These are phyloP conservation scores for Jasminum sambac DNA, from an alignment of 257 asterid genomes.

Conservation along the genomic window DNA sequence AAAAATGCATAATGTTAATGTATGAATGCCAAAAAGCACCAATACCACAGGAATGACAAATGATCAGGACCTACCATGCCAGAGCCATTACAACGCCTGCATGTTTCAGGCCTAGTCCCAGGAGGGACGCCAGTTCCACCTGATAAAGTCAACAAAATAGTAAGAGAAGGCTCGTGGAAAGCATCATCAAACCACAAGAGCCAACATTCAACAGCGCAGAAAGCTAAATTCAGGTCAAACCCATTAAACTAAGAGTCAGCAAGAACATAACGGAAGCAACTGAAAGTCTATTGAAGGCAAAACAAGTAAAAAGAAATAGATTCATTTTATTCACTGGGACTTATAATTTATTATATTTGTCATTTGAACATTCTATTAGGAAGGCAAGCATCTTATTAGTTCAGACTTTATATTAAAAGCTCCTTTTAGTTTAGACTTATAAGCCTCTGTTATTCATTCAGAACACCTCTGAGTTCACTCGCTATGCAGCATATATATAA, in stretches of 20 bases:
- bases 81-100: conserved; percentile 87
- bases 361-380: too few relatives aligned
- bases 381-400: too few relatives aligned
- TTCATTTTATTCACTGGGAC: too few relatives aligned
- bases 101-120: conserved; percentile 92
- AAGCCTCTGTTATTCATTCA: too few relatives aligned
- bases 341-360: too few relatives aligned
- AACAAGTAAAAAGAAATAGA: too few relatives aligned
- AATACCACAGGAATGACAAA: conserved; percentile 14
- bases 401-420: too few relatives aligned
- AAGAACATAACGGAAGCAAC: background rate
- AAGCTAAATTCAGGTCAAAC: conserved; percentile 18
- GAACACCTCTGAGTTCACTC: too few relatives aligned
- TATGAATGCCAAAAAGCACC: conserved; percentile 2
- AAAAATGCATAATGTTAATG: background rate
- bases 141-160: conserved; percentile 31
- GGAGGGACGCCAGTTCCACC: conserved; percentile 99
- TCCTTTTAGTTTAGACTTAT: too few relatives aligned
- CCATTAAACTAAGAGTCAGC: conserved; percentile 4
- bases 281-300: too few relatives aligned
- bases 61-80: conserved; percentile 64
- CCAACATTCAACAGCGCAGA: conserved; percentile 5
- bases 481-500: too few relatives aligned
- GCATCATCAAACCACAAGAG: conserved; percentile 2
- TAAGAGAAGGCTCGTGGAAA: conserved; percentile 16